Evolutionary conservation across 768 basidiomycete genomes (phyloP), one percentile per base, ranked within the genome.

Genomic region (Crassisporium funariophilum): DNA sequence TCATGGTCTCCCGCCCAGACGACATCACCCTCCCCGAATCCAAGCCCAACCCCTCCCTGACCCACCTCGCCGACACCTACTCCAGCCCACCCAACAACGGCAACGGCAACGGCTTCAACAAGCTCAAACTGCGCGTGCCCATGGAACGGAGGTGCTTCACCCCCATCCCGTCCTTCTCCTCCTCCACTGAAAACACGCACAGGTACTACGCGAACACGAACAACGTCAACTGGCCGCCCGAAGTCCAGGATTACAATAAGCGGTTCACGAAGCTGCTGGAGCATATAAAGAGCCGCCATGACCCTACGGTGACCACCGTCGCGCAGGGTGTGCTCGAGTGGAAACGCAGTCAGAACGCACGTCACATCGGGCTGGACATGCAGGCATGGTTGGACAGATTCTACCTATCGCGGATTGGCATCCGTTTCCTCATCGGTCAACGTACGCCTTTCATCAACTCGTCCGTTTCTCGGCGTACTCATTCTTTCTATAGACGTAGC

Each of bases 321-420:
- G 93, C 91, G 0, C 94, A 95, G 67, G 95, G 95, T 38, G 89
- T 99, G 4, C 74, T 98, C 49, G 95, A 99, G 64, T 98, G 94
- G 94, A 98, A 98, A 63, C 77, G 83, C 24, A 75, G 72, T 47
- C 81, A 82, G 61, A 83, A 86, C 36, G 77, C 81, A 11, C 78
- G 73, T 24, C 76, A 82, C 39, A 91, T 93, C 39, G 89, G 88
- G 12, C 73, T 86, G 27, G 91, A 94, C 56, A 88, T 99, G 41
- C 95, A 98, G 65, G 83, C 86, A 19, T 98, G 95, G 91, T 70
- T 99, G 54, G 97, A 98, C 67, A 78, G 97, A 31, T 99, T 98
- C 69, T 98, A 99, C 65, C 83, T 99, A 82, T 88, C 84, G 21
- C 85, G 97, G 20, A 95, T 94, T 37, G 92, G 91, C 0, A 98